A percentile compares a stretch with the other conserved stretches of the same genome.
Evolutionary conservation across 179 eudicot species (phyloP).

Genomic region (Beta lomatogona): DNA sequence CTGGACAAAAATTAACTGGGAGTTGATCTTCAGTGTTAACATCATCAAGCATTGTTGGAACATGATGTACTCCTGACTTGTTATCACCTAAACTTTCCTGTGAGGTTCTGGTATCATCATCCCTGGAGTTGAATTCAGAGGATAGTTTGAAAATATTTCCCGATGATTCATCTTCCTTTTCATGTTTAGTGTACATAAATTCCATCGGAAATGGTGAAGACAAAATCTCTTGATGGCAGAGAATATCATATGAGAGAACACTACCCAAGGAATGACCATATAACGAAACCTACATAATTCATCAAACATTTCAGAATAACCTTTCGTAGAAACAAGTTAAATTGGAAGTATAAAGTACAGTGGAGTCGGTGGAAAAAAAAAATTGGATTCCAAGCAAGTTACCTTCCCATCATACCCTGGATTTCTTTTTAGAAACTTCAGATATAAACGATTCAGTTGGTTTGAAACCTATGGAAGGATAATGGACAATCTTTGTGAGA

Average conservation of each 20-base stretch:
- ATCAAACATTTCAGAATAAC: conserved; percentile 12
- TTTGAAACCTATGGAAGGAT: conserved; percentile 61
- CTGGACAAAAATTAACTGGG: conserved; percentile 27
- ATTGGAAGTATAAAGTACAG: neutral
- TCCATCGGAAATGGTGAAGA: conserved; percentile 93
- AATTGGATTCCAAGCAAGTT: conserved; percentile 17
- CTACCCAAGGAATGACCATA: conserved; percentile 99
- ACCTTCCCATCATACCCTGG: conserved; percentile 99
- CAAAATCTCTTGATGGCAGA: conserved; percentile 89
- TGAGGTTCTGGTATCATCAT: conserved; percentile 34
- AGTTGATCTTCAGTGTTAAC: conserved; percentile 33
- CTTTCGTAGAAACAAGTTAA: conserved; percentile 3
- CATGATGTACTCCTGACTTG: conserved; percentile 22
- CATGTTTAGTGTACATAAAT: conserved; percentile 53
- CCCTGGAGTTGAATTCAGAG: conserved; percentile 24
- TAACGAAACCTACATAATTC: conserved; percentile 66
- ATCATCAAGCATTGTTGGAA: conserved; percentile 29
- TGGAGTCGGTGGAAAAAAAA: neutral
- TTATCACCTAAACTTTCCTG: conserved; percentile 31
- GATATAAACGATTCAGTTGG: conserved; percentile 81
- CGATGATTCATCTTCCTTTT: conserved; percentile 32
- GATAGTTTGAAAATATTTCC: conserved; percentile 30
- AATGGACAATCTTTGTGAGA: conserved; percentile 3
- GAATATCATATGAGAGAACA: conserved; percentile 94
- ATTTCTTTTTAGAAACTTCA: conserved; percentile 87